These are phyloP conservation scores for Mucor irregularis DNA, from an alignment of 371 early-diverging fungal genomes.

Conservation along the genomic window DNA sequence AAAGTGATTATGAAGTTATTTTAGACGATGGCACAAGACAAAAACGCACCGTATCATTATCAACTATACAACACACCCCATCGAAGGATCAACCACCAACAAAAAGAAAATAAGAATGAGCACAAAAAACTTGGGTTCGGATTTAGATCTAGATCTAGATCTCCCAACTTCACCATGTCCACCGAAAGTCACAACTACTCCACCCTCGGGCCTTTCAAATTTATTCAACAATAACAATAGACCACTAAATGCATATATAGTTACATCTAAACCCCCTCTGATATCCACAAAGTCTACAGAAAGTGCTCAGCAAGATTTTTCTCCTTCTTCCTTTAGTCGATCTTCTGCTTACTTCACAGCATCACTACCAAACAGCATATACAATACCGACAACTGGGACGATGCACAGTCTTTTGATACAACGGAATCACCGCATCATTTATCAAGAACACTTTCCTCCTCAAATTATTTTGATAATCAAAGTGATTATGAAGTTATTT, in stretches of 20 bases:
- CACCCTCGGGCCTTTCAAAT: neutral
- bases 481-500: slow-evolving; percentile 23
- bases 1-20: slow-evolving; percentile 24
- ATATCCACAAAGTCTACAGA: neutral
- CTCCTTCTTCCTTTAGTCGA: neutral
- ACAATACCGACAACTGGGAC: too few species aligned
- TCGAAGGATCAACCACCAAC: neutral
- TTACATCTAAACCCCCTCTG: neutral
- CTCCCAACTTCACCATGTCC: neutral
- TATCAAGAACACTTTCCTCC: slow-evolving; percentile 12
- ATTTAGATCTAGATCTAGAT: too few species aligned
- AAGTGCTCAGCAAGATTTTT: neutral
- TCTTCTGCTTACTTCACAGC: slow-evolving; percentile 11
- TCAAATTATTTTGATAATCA: slow-evolving; percentile 14
- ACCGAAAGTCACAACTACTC: neutral
- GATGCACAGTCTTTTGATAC: neutral
- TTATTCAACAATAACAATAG: neutral
- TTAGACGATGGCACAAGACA: slow-evolving; percentile 28
- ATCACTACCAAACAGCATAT: slow-evolving; percentile 1
- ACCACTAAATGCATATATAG: slow-evolving; percentile 3
- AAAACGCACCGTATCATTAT: slow-evolving; percentile 26
- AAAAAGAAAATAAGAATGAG: too few species aligned
- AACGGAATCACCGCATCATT: neutral
- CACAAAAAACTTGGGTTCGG: too few species aligned
- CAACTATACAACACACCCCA: slow-evolving; percentile 22